Conservation (phyloP, 495 filamentous ascomycete species). For the Cudoniella acicularis region DNA sequence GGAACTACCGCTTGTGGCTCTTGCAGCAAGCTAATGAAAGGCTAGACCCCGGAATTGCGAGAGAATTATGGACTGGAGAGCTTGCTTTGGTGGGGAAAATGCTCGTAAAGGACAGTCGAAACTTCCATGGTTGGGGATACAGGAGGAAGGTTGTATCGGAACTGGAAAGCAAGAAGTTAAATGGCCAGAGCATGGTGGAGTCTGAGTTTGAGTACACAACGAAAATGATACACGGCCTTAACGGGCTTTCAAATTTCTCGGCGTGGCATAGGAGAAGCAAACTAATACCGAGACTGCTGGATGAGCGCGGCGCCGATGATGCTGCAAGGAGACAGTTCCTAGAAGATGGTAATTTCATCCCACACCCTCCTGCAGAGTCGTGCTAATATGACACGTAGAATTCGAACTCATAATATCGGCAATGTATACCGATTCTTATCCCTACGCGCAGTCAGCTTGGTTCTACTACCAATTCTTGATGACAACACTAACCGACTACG, state of each 20-base stretch:
- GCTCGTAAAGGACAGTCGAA: slow-evolving; percentile 79
- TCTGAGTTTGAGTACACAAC: slow-evolving; percentile 86
- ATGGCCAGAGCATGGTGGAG: slow-evolving; percentile 61
- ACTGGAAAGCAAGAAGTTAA: slow-evolving; percentile 56
- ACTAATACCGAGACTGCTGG: slow-evolving; percentile 71
- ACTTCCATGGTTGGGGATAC: slow-evolving; percentile 98
- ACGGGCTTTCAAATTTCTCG: slow-evolving; percentile 89
- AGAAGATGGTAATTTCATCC: slow-evolving; percentile 56
- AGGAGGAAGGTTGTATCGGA: slow-evolving; percentile 67
- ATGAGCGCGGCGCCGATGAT: slow-evolving; percentile 61
- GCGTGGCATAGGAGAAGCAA: slow-evolving; percentile 91
- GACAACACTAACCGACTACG: slow-evolving; percentile 45
- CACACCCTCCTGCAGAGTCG: not conserved
- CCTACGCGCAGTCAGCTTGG: slow-evolving; percentile 88
- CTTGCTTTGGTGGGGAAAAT: slow-evolving; percentile 78
- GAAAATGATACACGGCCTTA: slow-evolving; percentile 63
- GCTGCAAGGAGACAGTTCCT: slow-evolving; percentile 62
- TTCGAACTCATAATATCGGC: slow-evolving; percentile 69
- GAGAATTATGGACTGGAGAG: slow-evolving; percentile 76
- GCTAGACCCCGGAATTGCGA: slow-evolving; percentile 50
- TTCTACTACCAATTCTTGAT: slow-evolving; percentile 90
- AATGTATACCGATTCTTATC: slow-evolving; percentile 69
- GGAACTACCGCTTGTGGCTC: slow-evolving; percentile 93
- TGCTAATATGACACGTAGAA: slow-evolving; percentile 43
- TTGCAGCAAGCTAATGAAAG: slow-evolving; percentile 64